Percentiles rank a stretch among this genome's conserved stretches.
Evolutionary conservation across 305 asterid genomes (phyloP).

Genomic region (Plantago coronopus): DNA sequence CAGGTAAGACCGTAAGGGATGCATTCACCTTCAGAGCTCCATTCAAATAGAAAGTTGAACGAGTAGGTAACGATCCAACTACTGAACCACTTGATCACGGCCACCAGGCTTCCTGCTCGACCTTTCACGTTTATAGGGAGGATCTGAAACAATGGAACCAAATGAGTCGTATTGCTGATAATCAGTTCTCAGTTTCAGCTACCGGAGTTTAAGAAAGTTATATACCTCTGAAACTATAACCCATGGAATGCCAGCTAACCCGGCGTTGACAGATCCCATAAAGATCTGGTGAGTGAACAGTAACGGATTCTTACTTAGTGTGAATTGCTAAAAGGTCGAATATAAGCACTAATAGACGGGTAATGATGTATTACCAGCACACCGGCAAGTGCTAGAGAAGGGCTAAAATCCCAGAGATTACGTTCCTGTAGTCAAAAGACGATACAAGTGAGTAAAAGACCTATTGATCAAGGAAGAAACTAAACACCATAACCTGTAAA

Average conservation of each 20-base stretch:
- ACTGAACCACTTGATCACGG: slow-evolving; percentile 76
- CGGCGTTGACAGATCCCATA: slow-evolving; percentile 67
- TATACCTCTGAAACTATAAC: slow-evolving; percentile 90
- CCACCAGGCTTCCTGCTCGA: slow-evolving; percentile 76
- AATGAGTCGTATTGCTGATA: not conserved
- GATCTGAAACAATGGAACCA: slow-evolving; percentile 41
- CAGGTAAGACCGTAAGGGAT: not conserved
- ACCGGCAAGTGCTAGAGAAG: slow-evolving; percentile 63
- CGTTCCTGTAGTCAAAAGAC: slow-evolving; percentile 41
- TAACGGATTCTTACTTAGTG: too few relatives aligned
- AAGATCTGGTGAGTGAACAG: slow-evolving; percentile 45
- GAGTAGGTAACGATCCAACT: slow-evolving; percentile 77
- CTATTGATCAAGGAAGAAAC: not conserved
- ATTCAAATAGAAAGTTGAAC: slow-evolving; percentile 56
- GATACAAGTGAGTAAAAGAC: slow-evolving; percentile 1
- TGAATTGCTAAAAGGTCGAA: not conserved
- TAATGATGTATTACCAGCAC: slow-evolving; percentile 51
- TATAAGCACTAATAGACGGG: not conserved
- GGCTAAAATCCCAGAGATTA: slow-evolving; percentile 58
- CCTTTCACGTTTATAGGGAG: slow-evolving; percentile 89
- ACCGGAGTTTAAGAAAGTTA: too few relatives aligned
- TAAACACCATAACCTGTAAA: slow-evolving; percentile 53
- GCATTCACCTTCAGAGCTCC: slow-evolving; percentile 70
- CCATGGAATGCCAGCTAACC: slow-evolving; percentile 97
- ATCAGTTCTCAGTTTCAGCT: too few relatives aligned